Conservation (phyloP, 2,329 filamentous ascomycete genomes). For the Pseudogymnoascus sp. region DNA sequence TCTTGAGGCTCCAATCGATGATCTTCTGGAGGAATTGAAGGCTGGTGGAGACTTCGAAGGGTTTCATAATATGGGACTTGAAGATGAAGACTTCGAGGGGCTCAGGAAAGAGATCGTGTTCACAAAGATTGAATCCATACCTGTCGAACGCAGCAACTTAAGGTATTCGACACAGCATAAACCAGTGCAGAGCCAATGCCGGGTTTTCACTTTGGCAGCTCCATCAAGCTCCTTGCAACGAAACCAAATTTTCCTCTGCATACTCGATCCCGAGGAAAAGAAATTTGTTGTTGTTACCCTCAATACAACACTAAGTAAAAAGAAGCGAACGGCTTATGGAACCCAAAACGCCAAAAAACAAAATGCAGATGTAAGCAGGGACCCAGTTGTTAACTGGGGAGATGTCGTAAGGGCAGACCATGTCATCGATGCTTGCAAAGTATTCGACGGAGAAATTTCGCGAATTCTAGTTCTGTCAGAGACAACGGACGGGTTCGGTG, state of each 20-base stretch:
- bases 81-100: slow-evolving; percentile 64
- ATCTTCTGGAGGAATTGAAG: slow-evolving; percentile 60
- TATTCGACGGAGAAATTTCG: slow-evolving; percentile 58
- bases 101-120: slow-evolving; percentile 66
- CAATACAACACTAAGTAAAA: slow-evolving; percentile 36
- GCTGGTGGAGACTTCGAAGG: slow-evolving; percentile 57
- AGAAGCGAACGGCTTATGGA: slow-evolving; percentile 4
- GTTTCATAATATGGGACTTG: slow-evolving; percentile 63
- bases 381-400: slow-evolving; percentile 21
- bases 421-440: slow-evolving; percentile 64
- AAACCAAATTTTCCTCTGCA: slow-evolving; percentile 55
- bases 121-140: slow-evolving; percentile 60
- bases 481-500: slow-evolving; percentile 53
- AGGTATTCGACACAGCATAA: slow-evolving; percentile 50
- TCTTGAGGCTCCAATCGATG: slow-evolving; percentile 61
- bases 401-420: slow-evolving; percentile 45
- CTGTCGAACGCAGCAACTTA: slow-evolving; percentile 53
- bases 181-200: slow-evolving; percentile 47
- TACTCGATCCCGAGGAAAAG: slow-evolving; percentile 62
- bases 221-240: slow-evolving; percentile 47
- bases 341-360: slow-evolving; percentile 13
- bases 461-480: slow-evolving; percentile 65
- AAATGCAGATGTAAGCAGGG: slow-evolving; percentile 19
- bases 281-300: slow-evolving; percentile 61
- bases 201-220: slow-evolving; percentile 60